These are phyloP conservation scores for Aspergillus pseudotamarii DNA, from an alignment of 2,329 filamentous ascomycete species.

Conservation along the genomic window DNA sequence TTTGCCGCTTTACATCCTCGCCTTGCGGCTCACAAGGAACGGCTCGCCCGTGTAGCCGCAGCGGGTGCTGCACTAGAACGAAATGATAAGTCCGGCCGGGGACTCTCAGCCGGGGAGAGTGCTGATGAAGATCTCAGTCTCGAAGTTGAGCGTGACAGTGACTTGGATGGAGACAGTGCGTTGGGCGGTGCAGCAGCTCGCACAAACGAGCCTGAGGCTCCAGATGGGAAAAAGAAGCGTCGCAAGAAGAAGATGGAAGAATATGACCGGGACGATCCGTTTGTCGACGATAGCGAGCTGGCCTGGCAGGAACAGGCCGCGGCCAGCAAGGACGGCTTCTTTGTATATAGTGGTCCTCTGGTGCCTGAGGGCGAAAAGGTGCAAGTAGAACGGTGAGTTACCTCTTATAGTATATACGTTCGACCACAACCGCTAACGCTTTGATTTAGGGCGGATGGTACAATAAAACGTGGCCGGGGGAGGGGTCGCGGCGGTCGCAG, in stretches of 20 bases:
- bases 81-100: slow-evolving; percentile 68
- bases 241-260: slow-evolving; percentile 72
- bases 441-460: slow-evolving; percentile 66
- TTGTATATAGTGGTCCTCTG: slow-evolving; percentile 92
- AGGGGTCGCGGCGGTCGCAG: slow-evolving; percentile 58
- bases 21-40: slow-evolving; percentile 83
- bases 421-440: slow-evolving; percentile 20
- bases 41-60: slow-evolving; percentile 83
- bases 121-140: slow-evolving; percentile 77
- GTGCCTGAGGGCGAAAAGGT: slow-evolving; percentile 84
- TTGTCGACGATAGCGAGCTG: slow-evolving; percentile 87
- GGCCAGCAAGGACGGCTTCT: slow-evolving; percentile 93
- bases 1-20: slow-evolving; percentile 93
- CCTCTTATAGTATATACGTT: slow-evolving; percentile 1
- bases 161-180: slow-evolving; percentile 51
- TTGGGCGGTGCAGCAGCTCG: slow-evolving; percentile 53
- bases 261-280: slow-evolving; percentile 69
- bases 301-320: slow-evolving; percentile 95
- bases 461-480: slow-evolving; percentile 65
- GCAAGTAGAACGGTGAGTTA: slow-evolving; percentile 61
- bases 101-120: slow-evolving; percentile 72
- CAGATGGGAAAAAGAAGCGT: slow-evolving; percentile 71
- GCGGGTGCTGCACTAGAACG: slow-evolving; percentile 84
- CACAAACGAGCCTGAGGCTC: slow-evolving; percentile 53
- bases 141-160: slow-evolving; percentile 76